Base-by-base conservation (phyloP, 1,139 yeast species). In the Wickerhamiella pararugosa region DNA sequence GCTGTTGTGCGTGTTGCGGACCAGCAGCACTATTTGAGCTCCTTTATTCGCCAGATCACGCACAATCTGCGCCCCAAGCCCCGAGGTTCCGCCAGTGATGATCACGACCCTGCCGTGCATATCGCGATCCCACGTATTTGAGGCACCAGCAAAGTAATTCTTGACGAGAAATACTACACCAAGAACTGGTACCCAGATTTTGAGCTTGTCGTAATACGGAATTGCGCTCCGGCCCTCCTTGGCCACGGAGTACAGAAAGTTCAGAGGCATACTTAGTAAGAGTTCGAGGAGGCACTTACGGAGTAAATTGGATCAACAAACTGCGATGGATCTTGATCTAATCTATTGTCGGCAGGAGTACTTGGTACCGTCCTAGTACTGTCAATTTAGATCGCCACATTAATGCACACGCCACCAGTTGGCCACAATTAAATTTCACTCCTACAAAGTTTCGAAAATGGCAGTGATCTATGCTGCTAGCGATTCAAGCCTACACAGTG, bases 101-200 rank as follows among this genome's bases (percentile, higher is more conserved):
- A 90, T 66, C 52, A 75, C 82, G 7, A 90, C 97, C 52, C 79
- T 76, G 2, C 98, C 96, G 56, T 90, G 95, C 60, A 90, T 64
- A 49, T 86, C 87, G 46, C 96, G 69, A 49, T 83, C 94, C 94
- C 95, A 86, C 0, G 86, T 80, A 60, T 86, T 90, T 25, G 70
- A 53, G 1, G 83, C 61, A 3, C 97, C 97, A 33, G 78, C 71
- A 53, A 79, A 77, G 62, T 80, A 83, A 57, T 73, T 74, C 57
- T 87, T 87, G 41, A 74, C 44, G 1, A 69, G 68, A 0, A 65
- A 71, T 0, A 70, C 60, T 0, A 67, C 69, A 0, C 67, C 62
- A 1, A 68, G 52, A 4, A 64, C 62, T 0, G 92, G 86, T 0
- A 71, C 76, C 49, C 69, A 73, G 8, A 54, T 51, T 49, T 70